Evolutionary conservation across 2,329 filamentous ascomycete genomes (phyloP).

Genomic region (Orbilia quercus): DNA sequence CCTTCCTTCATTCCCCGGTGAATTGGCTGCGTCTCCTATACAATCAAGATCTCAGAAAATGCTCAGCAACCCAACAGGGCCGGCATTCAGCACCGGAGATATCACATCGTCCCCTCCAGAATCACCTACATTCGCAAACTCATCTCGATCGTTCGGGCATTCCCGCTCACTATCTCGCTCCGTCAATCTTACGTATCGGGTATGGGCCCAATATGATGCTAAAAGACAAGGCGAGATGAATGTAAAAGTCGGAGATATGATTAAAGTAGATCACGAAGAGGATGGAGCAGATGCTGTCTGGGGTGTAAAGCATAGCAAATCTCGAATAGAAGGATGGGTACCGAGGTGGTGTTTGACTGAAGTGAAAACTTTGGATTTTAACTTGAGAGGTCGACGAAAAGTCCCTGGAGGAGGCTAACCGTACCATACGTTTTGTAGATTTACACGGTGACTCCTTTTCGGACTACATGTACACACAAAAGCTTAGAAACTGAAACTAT

Average conservation of each 20-base stretch:
- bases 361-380: conserved; percentile 44
- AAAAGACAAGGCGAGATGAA: conserved; percentile 43
- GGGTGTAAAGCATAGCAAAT: conserved; percentile 44
- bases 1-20: conserved; percentile 43
- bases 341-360: conserved; percentile 53
- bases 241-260: conserved; percentile 49
- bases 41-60: conserved; percentile 19
- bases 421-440: neutral
- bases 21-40: conserved; percentile 39
- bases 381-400: conserved; percentile 32
- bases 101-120: neutral
- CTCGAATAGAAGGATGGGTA: conserved; percentile 39
- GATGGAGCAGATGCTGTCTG: conserved; percentile 35
- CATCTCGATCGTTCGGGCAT: conserved; percentile 10
- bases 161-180: conserved; percentile 40
- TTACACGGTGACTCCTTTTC: neutral
- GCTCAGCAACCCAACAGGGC: conserved; percentile 24
- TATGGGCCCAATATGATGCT: conserved; percentile 53
- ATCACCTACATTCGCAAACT: conserved; percentile 1
- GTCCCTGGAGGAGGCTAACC: neutral
- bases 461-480: neutral
- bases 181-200: conserved; percentile 35
- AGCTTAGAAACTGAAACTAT: neutral
- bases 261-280: conserved; percentile 51
- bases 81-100: conserved; percentile 5